Conservation (phyloP, 2,329 filamentous ascomycete genomes). For the Diaporthe nobilis region DNA sequence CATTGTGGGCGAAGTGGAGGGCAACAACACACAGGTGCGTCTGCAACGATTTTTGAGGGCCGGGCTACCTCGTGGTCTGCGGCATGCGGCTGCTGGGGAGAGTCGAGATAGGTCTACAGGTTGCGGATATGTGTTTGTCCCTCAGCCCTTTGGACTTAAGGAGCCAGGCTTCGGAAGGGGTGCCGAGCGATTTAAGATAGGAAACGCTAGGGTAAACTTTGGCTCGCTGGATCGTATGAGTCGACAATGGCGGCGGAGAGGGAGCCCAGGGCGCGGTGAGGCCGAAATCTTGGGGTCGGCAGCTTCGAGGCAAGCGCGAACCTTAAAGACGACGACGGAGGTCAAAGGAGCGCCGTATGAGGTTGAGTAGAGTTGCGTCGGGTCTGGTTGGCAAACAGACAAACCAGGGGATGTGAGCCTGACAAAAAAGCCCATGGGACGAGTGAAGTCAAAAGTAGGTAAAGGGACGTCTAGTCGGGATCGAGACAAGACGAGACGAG, state of each 20-base stretch:
- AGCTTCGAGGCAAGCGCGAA: constrained; percentile 31
- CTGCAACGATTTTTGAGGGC: neutral
- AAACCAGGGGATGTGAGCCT: neutral
- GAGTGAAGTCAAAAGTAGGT: neutral
- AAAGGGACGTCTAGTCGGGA: neutral
- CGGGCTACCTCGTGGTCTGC: constrained; percentile 22
- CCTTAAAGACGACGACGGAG: constrained; percentile 12
- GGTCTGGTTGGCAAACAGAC: constrained; percentile 5
- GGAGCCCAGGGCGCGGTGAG: constrained; percentile 25
- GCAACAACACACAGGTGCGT: constrained; percentile 3
- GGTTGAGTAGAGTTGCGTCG: neutral
- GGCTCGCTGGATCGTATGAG: constrained; percentile 24
- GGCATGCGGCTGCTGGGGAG: constrained; percentile 27
- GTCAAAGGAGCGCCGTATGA: constrained; percentile 12
- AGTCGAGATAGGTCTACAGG: constrained; percentile 6
- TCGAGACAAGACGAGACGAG: constrained; percentile 12
- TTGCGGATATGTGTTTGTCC: neutral
- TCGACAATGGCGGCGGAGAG: constrained; percentile 21
- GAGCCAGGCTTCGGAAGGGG: neutral
- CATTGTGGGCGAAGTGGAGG: constrained; percentile 44
- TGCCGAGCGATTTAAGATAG: constrained; percentile 12
- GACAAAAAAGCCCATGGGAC: neutral
- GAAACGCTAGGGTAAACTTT: constrained; percentile 24
- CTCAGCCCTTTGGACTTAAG: neutral
- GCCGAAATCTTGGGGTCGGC: constrained; percentile 26